phyloP scores from a whole-genome alignment of 768 basidiomycete genomes.

The Cyathus striatus region DNA sequence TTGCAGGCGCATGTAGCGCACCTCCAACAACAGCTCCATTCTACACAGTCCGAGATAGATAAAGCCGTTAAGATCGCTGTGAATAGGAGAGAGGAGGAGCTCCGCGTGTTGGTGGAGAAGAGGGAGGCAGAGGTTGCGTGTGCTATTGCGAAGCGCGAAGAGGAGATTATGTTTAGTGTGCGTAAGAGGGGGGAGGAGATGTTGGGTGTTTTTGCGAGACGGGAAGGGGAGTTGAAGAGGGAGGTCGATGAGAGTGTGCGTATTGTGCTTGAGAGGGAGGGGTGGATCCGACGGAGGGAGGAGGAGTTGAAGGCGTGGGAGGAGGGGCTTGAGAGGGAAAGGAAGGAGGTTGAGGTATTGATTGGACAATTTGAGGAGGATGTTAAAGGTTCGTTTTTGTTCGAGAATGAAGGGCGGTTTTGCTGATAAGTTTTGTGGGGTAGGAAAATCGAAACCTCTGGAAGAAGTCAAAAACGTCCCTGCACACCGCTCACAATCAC shows the following conservation, averaged over 20 bases:
- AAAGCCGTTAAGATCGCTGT: constrained; percentile 52
- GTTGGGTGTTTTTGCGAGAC: constrained; percentile 48
- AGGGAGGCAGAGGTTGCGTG: constrained; percentile 67
- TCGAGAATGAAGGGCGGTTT: not conserved
- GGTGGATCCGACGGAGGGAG: constrained; percentile 46
- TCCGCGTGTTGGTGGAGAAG: constrained; percentile 57
- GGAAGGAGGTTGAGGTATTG: constrained; percentile 5
- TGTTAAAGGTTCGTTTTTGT: not conserved
- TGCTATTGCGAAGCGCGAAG: constrained; percentile 62
- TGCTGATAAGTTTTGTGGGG: constrained; percentile 23
- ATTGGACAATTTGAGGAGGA: constrained; percentile 11
- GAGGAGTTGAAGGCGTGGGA: constrained; percentile 51
- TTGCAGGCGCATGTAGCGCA: constrained; percentile 48
- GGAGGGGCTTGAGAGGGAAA: constrained; percentile 28
- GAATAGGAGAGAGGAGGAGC: constrained; percentile 59
- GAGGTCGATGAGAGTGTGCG: constrained; percentile 44
- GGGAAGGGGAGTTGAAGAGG: constrained; percentile 45
- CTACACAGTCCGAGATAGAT: constrained; percentile 34
- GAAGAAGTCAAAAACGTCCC: constrained; percentile 71
- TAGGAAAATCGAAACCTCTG: constrained; percentile 51
- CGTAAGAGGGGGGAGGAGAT: constrained; percentile 59
- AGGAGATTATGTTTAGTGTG: constrained; percentile 69
- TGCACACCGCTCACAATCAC: too few species aligned
- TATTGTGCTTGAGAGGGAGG: constrained; percentile 45
- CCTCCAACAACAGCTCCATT: constrained; percentile 25